Evolutionary conservation across 768 basidiomycete species (phyloP).

Genomic region (Boletus sp.): DNA sequence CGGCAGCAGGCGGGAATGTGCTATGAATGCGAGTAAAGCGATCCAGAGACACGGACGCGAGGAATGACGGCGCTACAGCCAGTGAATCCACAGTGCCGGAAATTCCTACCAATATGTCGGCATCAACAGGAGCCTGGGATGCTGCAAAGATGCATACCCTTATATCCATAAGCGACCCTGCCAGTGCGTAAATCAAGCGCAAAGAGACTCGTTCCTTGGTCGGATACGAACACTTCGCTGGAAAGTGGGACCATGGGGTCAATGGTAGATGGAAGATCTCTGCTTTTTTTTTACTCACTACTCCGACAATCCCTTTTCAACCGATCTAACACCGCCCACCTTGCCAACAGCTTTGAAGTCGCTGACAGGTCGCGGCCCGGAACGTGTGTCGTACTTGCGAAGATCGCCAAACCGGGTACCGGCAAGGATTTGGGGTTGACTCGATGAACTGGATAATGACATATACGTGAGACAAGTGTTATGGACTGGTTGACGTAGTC

Average conservation of each 20-base stretch:
- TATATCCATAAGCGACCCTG: slow-evolving; percentile 58
- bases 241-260: background rate
- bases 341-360: slow-evolving; percentile 62
- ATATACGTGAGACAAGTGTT: slow-evolving; percentile 68
- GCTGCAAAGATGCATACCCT: slow-evolving; percentile 40
- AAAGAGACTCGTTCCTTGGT: slow-evolving; percentile 59
- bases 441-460: slow-evolving; percentile 33
- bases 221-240: slow-evolving; percentile 70
- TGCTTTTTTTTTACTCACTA: slow-evolving; percentile 46
- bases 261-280: background rate
- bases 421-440: slow-evolving; percentile 52
- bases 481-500: slow-evolving; percentile 74
- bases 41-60: slow-evolving; percentile 66
- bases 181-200: slow-evolving; percentile 72
- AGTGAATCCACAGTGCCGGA: slow-evolving; percentile 68
- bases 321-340: slow-evolving; percentile 54
- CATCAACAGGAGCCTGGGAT: background rate
- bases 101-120: slow-evolving; percentile 44
- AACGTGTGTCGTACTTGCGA: slow-evolving; percentile 73
- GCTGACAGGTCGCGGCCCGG: slow-evolving; percentile 61
- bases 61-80: slow-evolving; percentile 47
- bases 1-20: slow-evolving; percentile 47
- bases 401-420: slow-evolving; percentile 75
- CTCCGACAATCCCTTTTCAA: slow-evolving; percentile 59
- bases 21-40: slow-evolving; percentile 70